These are phyloP conservation scores for Starmerella tilneyi DNA, from an alignment of 805 yeast species.

Conservation along the genomic window DNA sequence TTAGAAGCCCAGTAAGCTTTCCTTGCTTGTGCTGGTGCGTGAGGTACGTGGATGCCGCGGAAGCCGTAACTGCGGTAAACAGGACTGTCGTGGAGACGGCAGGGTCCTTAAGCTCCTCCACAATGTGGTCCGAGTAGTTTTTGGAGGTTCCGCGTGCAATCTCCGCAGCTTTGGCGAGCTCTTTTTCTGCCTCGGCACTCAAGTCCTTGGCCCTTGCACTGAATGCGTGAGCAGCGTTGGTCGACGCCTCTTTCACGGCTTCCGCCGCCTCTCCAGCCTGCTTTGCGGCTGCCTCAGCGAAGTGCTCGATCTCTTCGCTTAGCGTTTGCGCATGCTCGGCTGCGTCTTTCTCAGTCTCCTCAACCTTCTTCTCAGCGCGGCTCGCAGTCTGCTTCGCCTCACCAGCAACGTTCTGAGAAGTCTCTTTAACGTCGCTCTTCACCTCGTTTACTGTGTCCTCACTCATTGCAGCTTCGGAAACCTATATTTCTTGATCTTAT, in stretches of 20 bases:
- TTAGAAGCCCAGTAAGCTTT: slow-evolving; percentile 20
- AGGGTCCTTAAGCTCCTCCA: slow-evolving; percentile 26
- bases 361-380: slow-evolving; percentile 4
- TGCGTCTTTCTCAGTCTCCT: slow-evolving; percentile 8
- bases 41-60: slow-evolving; percentile 28
- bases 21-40: slow-evolving; percentile 28
- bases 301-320: slow-evolving; percentile 8
- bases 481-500: not conserved
- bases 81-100: slow-evolving; percentile 27
- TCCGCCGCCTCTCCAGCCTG: slow-evolving; percentile 11
- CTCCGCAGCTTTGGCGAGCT: slow-evolving; percentile 17
- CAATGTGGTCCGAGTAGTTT: slow-evolving; percentile 21
- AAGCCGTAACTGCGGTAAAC: slow-evolving; percentile 26
- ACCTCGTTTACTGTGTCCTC: not conserved
- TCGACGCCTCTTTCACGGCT: slow-evolving; percentile 16
- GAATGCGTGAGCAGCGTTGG: slow-evolving; percentile 21
- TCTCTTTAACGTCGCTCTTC: not conserved
- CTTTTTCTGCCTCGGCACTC: slow-evolving; percentile 18
- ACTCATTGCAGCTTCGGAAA: not conserved
- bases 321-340: slow-evolving; percentile 5
- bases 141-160: slow-evolving; percentile 15
- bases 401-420: not conserved
- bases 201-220: slow-evolving; percentile 21
- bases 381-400: slow-evolving; percentile 2
- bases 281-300: slow-evolving; percentile 9